These are phyloP conservation scores for Mortierella hygrophila DNA, from an alignment of 192 early-diverging fungal species.

Conservation along the genomic window DNA sequence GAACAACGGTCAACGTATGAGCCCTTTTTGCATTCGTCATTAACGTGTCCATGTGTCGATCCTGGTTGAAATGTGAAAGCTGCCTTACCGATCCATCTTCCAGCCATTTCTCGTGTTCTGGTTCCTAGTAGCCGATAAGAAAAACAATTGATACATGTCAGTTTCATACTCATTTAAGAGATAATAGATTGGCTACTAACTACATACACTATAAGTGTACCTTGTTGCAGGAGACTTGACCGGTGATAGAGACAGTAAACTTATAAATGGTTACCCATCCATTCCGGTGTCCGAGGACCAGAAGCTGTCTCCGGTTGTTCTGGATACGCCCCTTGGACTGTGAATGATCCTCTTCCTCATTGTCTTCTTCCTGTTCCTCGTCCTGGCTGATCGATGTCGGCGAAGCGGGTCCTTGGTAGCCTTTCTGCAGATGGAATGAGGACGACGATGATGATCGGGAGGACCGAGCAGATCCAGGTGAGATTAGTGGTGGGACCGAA, in stretches of 20 bases:
- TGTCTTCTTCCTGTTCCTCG: slow-evolving; percentile 22
- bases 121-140: slow-evolving; percentile 2
- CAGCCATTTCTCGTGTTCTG: slow-evolving; percentile 24
- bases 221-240: slow-evolving; percentile 44
- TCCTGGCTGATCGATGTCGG: slow-evolving; percentile 26
- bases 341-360: not conserved
- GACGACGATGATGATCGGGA: slow-evolving; percentile 33
- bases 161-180: not conserved
- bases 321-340: slow-evolving; percentile 17
- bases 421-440: slow-evolving; percentile 26
- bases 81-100: slow-evolving; percentile 26
- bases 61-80: not conserved
- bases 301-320: slow-evolving; percentile 48
- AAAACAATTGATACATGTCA: not conserved
- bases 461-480: slow-evolving; percentile 41
- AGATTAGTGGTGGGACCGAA: slow-evolving; percentile 43
- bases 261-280: slow-evolving; percentile 49
- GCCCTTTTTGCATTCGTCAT: not conserved
- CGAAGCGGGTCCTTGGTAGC: not conserved
- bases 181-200: no score
- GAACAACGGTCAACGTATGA: not conserved
- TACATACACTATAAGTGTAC: not conserved
- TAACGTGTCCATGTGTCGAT: not conserved
- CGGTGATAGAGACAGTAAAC: slow-evolving; percentile 42
- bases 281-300: slow-evolving; percentile 44